Conservation (phyloP, 495 filamentous ascomycete genomes). For the Penicillium paradoxum region DNA sequence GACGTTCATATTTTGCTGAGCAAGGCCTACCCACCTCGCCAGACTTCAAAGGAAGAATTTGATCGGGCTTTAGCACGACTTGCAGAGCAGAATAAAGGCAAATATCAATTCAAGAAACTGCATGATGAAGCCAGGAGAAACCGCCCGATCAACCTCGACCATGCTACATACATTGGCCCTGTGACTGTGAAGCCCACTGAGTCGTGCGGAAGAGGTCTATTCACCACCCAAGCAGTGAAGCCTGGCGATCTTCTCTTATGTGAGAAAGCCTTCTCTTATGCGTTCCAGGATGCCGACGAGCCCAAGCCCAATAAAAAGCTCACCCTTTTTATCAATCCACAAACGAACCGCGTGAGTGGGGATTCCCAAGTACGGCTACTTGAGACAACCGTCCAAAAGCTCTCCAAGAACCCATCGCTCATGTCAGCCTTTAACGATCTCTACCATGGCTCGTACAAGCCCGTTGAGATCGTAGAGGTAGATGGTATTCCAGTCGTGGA, state of each 20-base stretch:
- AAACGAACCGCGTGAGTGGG: constrained; percentile 20
- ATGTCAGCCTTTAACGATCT: constrained; percentile 34
- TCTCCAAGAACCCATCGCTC: constrained; percentile 48
- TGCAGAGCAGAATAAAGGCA: constrained; percentile 23
- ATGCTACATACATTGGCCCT: constrained; percentile 39
- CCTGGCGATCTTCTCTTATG: constrained; percentile 51
- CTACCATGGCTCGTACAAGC: constrained; percentile 36
- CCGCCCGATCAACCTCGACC: constrained; percentile 38
- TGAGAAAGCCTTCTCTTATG: constrained; percentile 51
- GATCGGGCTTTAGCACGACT: constrained; percentile 16
- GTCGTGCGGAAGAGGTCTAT: constrained; percentile 41
- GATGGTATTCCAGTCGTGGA: constrained; percentile 49
- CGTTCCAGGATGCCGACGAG: constrained; percentile 15
- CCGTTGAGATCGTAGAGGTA: constrained; percentile 27
- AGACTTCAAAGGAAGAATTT: constrained; percentile 1
- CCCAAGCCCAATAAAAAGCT: constrained; percentile 1
- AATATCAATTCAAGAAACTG: constrained; percentile 43
- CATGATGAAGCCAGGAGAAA: constrained; percentile 28
- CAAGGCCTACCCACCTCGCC: constrained; percentile 24
- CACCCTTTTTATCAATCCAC: constrained; percentile 30
- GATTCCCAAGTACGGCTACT: constrained; percentile 38
- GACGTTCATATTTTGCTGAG: constrained; percentile 18
- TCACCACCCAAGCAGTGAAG: constrained; percentile 43
- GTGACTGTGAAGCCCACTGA: constrained; percentile 20
- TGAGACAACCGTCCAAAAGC: constrained; percentile 36